These are phyloP conservation scores for Termitomyces eurrhizus DNA, from an alignment of 768 basidiomycete species.

Conservation along the genomic window DNA sequence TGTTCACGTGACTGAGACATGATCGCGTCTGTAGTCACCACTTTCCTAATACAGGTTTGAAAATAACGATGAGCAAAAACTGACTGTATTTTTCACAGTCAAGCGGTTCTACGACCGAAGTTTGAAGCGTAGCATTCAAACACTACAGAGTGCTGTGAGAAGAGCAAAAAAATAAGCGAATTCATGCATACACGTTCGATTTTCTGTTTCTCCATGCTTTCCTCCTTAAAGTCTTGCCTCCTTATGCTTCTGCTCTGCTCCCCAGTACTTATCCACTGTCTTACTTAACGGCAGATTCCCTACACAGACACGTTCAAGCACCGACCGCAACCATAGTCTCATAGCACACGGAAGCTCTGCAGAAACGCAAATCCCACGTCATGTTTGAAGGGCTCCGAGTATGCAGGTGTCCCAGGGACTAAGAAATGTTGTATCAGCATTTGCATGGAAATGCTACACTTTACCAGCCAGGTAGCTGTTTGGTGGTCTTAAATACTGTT, in stretches of 20 bases:
- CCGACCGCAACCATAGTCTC: conserved; percentile 12
- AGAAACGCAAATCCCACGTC: conserved; percentile 15
- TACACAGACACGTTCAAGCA: conserved; percentile 3
- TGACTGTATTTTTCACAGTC: too few species aligned
- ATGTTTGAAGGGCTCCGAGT: conserved; percentile 26
- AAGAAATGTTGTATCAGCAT: conserved; percentile 38
- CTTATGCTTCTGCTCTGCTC: neutral
- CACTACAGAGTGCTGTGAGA: neutral
- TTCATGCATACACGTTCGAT: too few species aligned
- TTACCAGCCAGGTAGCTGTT: conserved; percentile 36
- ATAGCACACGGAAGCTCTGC: conserved; percentile 12
- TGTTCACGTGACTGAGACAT: neutral
- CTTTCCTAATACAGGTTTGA: too few species aligned
- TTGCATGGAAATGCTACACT: conserved; percentile 28
- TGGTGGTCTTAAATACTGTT: conserved; percentile 47
- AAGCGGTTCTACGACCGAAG: too few species aligned
- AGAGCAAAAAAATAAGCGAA: neutral
- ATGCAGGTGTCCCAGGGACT: conserved; percentile 35
- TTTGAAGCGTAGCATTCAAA: neutral
- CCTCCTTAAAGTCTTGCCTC: neutral
- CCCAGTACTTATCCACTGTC: conserved; percentile 11
- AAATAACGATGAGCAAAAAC: too few species aligned
- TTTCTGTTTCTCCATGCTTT: neutral
- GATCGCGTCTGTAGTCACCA: neutral
- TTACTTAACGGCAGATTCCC: conserved; percentile 6